Evolutionary conservation across 257 asterid species (phyloP).

Genomic region (Solanum chmielewskii): DNA sequence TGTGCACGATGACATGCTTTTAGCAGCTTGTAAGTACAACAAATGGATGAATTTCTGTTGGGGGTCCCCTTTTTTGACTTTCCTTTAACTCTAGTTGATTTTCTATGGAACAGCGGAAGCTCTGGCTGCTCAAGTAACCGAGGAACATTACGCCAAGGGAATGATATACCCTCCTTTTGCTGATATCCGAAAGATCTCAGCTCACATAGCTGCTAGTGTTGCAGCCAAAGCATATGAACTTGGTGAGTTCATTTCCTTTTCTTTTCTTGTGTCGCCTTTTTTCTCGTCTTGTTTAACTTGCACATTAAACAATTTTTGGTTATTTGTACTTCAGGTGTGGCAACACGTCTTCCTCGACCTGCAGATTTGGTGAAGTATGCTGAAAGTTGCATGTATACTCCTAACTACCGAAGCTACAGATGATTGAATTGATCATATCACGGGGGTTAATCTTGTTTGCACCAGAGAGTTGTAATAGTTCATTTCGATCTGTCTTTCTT

Average conservation of each 20-base stretch:
- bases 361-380: constrained; percentile 77
- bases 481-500: not conserved
- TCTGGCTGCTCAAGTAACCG: constrained; percentile 80
- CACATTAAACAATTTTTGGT: not conserved
- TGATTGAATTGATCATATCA: constrained; percentile 10
- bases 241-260: constrained; percentile 30
- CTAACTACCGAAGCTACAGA: constrained; percentile 74
- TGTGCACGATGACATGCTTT: constrained; percentile 96
- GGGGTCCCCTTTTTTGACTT: not conserved
- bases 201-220: constrained; percentile 81
- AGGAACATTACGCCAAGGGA: constrained; percentile 85
- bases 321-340: constrained; percentile 41
- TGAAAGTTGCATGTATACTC: constrained; percentile 97
- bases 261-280: not conserved
- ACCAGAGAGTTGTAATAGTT: not conserved
- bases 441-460: not conserved
- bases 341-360: constrained; percentile 87
- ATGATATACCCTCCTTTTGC: constrained; percentile 86
- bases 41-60: not conserved
- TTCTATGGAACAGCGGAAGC: constrained; percentile 78
- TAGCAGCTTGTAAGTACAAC: constrained; percentile 78
- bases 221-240: constrained; percentile 99
- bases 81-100: not conserved
- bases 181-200: constrained; percentile 83
- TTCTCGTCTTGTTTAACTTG: not conserved